Conservation (phyloP, 1,284 basidiomycete species). For the Erythrobasidium hasegawianum region DNA sequence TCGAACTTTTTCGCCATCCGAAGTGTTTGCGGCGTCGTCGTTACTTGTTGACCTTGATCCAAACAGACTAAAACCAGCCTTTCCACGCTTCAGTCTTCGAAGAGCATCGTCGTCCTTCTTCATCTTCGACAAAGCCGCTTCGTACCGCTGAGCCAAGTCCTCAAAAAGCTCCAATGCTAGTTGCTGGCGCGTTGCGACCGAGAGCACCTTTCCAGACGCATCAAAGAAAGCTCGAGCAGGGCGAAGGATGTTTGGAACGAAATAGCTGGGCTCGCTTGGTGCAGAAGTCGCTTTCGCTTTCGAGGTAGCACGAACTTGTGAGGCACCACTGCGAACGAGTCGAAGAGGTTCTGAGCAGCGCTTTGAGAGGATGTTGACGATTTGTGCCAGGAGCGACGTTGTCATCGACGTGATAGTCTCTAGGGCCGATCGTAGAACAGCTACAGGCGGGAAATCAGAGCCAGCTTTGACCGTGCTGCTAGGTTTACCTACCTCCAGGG, state of each 20-base stretch:
- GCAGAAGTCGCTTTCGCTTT: conserved; percentile 39
- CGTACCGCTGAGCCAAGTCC: conserved; percentile 64
- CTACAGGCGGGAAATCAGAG: neutral
- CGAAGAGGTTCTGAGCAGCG: conserved; percentile 80
- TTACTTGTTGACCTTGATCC: conserved; percentile 58
- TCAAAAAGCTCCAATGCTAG: conserved; percentile 69
- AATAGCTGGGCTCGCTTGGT: conserved; percentile 75
- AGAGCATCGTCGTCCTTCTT: conserved; percentile 87
- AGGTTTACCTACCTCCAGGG: conserved; percentile 19
- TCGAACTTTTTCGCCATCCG: conserved; percentile 59
- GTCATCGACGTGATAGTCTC: conserved; percentile 55
- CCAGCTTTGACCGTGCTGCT: too few relatives aligned
- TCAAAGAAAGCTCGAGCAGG: conserved; percentile 73
- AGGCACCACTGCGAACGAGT: conserved; percentile 80
- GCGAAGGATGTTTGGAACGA: conserved; percentile 72
- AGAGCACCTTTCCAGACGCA: conserved; percentile 56
- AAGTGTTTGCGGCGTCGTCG: conserved; percentile 67
- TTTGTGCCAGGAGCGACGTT: conserved; percentile 60
- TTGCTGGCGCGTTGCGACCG: conserved; percentile 58
- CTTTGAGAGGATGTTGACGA: conserved; percentile 67
- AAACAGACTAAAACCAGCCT: conserved; percentile 67
- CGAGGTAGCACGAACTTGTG: conserved; percentile 73
- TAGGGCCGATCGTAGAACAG: conserved; percentile 47
- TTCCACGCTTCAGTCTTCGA: conserved; percentile 75
- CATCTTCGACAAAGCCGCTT: conserved; percentile 66